Evolutionary conservation across 441 rosid genomes (phyloP).

Genomic region (Pelargonium fulgidum): DNA sequence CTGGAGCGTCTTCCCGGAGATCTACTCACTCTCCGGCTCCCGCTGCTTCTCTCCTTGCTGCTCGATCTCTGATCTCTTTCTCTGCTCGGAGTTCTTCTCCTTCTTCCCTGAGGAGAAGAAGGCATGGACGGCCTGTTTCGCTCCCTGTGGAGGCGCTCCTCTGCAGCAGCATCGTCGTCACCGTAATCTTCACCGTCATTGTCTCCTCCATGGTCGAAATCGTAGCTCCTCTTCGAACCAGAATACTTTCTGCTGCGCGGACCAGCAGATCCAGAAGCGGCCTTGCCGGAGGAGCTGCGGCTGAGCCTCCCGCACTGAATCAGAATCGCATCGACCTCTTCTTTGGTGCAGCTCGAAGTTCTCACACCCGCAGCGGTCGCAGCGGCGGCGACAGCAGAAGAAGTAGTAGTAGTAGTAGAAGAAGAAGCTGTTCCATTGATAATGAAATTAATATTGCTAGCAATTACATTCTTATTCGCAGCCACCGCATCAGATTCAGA

Average conservation of each 20-base stretch:
- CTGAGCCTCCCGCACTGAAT: constrained; percentile 88
- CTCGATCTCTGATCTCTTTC: constrained; percentile 61
- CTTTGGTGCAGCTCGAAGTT: constrained; percentile 55
- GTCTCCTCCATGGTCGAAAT: constrained; percentile 40
- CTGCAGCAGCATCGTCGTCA: constrained; percentile 34
- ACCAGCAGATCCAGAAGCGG: constrained; percentile 7
- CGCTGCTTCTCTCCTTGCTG: constrained; percentile 50
- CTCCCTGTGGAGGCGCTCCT: constrained; percentile 37
- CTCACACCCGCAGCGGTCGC: constrained; percentile 36
- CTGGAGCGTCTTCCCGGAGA: constrained; percentile 61
- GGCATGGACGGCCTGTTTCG: constrained; percentile 45
- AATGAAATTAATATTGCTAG: too few relatives aligned
- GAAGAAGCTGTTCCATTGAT: neutral
- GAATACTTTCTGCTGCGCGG: constrained; percentile 40
- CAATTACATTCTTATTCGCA: neutral
- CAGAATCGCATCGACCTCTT: constrained; percentile 84
- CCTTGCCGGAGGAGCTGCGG: constrained; percentile 24
- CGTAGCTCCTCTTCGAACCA: constrained; percentile 79
- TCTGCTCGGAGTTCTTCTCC: constrained; percentile 85
- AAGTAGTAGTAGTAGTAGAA: too few relatives aligned
- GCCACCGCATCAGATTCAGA: constrained; percentile 22
- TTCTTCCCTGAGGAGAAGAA: constrained; percentile 34
- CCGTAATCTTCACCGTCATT: constrained; percentile 23
- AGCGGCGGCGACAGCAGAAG: constrained; percentile 26
- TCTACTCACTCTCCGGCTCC: constrained; percentile 45